Evolutionary conservation across 1,139 yeast genomes (phyloP), one percentile per base, ranked within the genome.

Genomic region (Citeromyces hawaiiensis): DNA sequence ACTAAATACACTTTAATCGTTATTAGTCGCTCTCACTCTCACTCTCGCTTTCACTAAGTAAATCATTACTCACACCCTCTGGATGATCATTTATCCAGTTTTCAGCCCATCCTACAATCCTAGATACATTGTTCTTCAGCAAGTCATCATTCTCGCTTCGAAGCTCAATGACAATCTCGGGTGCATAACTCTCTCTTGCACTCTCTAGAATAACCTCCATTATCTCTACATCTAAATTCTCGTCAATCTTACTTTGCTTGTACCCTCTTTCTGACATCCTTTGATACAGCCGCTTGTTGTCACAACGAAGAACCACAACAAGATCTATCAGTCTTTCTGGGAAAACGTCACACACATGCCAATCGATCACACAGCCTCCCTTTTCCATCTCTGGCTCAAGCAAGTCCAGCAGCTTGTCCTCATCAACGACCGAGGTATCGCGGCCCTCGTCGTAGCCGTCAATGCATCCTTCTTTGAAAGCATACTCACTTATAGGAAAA

Each of bases 271-370:
- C 72, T 47, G 68, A 66, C 48, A 91, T 66, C 48, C 99, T 67
- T 44, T 86, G 95, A 55, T 70, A 82, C 34, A 93, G 68, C 1
- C 67, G 56, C 4, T 77, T 64, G 51, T 83, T 86, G 49, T 83
- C 82, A 23, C 94, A 78, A 47, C 93, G 67, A 40, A 91, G 67
- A 1, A 93, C 98, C 35, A 87, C 83, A 7, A 91, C 97, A 44
- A 91, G 68, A 56, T 91, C 99, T 39, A 93, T 83, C 54, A 87
- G 70, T 48, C 94, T 66, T 55, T 87, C 96, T 0, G 98, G 98
- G 54, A 91, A 91, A 16, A 86, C 72, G 51, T 91, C 98, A 59
- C 96, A 87, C 39, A 91, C 91, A 56, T 91, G 99, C 98, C 98
- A 93, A 60, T 91, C 99, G 17, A 91, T 69, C 18, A 91, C 65